These are phyloP conservation scores for Ampelomyces quisqualis DNA, from an alignment of 2,329 filamentous ascomycete species.

Conservation along the genomic window DNA sequence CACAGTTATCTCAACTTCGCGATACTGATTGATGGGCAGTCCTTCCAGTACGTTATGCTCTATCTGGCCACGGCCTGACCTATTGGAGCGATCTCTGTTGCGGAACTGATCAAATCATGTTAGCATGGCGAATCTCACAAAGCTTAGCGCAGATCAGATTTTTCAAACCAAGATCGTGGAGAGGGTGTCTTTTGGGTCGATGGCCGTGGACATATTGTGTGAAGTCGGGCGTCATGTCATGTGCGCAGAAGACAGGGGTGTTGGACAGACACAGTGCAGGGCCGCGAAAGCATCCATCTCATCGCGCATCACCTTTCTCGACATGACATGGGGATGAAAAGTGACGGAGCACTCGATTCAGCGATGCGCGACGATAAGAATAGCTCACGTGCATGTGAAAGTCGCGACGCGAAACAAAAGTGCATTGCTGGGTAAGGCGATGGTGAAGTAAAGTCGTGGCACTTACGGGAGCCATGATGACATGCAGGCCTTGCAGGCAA, in stretches of 20 bases:
- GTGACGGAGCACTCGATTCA: not conserved
- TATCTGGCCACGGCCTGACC: conserved; percentile 58
- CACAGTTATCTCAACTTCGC: conserved; percentile 66
- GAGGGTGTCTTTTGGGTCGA: too few relatives aligned
- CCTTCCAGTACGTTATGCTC: conserved; percentile 71
- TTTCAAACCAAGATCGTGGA: not conserved
- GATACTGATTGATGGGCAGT: conserved; percentile 88
- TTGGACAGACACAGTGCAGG: too few relatives aligned
- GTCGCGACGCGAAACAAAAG: conserved; percentile 1
- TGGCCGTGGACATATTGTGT: too few relatives aligned
- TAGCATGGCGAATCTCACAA: conserved; percentile 12
- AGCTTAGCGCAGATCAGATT: not conserved
- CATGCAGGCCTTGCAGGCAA: conserved; percentile 17
- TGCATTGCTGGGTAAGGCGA: conserved; percentile 2
- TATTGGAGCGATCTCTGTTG: conserved; percentile 58
- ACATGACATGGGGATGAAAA: not conserved
- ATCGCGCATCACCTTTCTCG: not conserved
- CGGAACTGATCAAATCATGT: conserved; percentile 50
- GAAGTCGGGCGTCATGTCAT: too few relatives aligned
- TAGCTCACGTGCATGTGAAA: conserved; percentile 12
- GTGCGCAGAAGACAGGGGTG: too few relatives aligned
- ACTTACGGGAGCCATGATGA: conserved; percentile 41
- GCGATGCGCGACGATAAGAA: conserved; percentile 1
- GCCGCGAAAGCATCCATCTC: not conserved
- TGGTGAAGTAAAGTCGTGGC: not conserved